A percentile compares a stretch with the other conserved stretches of the same genome.
phyloP scores from a whole-genome alignment of 495 filamentous ascomycete species.

The Penicillium goetzii region DNA sequence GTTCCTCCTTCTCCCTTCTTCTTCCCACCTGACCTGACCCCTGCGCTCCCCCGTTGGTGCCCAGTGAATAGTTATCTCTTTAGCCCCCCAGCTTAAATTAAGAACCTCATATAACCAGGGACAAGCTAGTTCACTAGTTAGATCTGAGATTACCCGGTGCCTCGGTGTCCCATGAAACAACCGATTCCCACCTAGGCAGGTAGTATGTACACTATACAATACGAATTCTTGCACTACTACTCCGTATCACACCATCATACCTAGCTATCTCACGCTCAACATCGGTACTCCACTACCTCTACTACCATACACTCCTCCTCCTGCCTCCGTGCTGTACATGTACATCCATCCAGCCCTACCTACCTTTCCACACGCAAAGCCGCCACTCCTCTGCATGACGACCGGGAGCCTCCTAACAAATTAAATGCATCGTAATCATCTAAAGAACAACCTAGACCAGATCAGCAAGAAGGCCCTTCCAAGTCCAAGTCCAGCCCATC shows the following conservation, averaged over 20 bases:
- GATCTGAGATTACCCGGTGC: constrained; percentile 8
- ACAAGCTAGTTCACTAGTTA: background rate
- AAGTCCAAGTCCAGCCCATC: background rate
- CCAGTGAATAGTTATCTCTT: background rate
- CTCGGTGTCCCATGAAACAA: constrained; percentile 12
- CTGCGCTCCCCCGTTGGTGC: background rate
- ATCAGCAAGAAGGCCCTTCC: background rate
- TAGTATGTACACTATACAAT: constrained; percentile 3
- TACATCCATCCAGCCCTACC: background rate
- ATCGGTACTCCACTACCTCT: background rate
- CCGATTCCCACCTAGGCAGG: constrained; percentile 24
- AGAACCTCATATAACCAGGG: background rate
- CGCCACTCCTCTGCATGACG: constrained; percentile 2
- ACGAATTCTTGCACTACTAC: background rate
- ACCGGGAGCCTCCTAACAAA: background rate
- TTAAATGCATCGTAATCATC: background rate
- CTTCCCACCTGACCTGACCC: background rate
- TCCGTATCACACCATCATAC: constrained; percentile 7
- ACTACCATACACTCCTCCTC: background rate
- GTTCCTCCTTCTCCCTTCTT: background rate
- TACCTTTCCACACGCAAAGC: background rate
- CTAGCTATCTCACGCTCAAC: background rate
- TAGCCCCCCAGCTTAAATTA: background rate
- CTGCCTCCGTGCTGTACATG: background rate
- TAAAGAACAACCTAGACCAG: background rate